Conservation (phyloP, 192 early-diverging fungal genomes). For the Rhizophlyctis rosea region DNA sequence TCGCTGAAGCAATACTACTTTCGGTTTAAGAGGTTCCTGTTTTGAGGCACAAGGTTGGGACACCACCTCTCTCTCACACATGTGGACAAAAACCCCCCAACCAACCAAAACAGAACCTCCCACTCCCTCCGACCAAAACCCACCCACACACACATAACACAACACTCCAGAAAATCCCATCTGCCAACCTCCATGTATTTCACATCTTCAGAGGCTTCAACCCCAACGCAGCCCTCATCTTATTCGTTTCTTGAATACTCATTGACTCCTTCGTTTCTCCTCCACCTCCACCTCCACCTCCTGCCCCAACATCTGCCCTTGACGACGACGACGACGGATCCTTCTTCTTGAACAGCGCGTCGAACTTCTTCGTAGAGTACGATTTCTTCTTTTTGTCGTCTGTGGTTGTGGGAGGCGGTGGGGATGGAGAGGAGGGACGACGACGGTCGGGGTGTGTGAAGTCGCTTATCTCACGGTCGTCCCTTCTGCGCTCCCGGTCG, state of each 20-base stretch:
- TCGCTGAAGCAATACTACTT: too few species aligned
- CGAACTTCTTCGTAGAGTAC: conserved; percentile 48
- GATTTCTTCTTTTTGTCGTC: conserved; percentile 40
- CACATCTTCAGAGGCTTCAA: conserved; percentile 36
- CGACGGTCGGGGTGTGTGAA: background rate
- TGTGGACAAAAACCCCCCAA: too few species aligned
- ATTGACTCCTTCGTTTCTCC: conserved; percentile 27
- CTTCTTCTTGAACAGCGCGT: conserved; percentile 49
- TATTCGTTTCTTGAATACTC: conserved; percentile 45
- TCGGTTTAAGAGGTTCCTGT: too few species aligned
- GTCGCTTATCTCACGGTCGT: background rate
- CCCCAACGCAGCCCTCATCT: conserved; percentile 34
- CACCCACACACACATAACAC: too few species aligned
- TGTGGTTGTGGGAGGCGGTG: conserved; percentile 10
- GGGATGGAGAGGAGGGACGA: background rate
- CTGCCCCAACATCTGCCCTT: conserved; percentile 1
- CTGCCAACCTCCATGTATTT: too few species aligned
- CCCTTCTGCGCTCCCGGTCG: conserved; percentile 8
- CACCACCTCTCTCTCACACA: too few species aligned
- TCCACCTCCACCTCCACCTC: conserved; percentile 16
- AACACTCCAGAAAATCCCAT: too few species aligned
- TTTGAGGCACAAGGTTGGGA: too few species aligned
- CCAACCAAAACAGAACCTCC: too few species aligned
- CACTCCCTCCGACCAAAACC: too few species aligned
- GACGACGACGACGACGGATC: conserved; percentile 9